Conservation (phyloP, 2,329 filamentous ascomycete species). For the Trichoderma afroharzianum region DNA sequence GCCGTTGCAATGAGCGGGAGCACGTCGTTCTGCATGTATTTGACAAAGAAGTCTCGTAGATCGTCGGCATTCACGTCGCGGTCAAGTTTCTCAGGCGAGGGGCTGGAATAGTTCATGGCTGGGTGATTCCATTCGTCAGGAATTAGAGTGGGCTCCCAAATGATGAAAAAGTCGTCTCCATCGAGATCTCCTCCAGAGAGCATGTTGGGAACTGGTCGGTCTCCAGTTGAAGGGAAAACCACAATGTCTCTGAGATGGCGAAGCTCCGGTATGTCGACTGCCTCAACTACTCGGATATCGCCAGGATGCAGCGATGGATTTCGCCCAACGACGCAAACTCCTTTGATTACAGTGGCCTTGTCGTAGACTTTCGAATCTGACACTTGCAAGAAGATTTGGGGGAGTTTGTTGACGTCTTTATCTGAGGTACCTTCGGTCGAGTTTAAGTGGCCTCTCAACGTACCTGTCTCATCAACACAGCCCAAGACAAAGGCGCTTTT, state of each 20-base stretch:
- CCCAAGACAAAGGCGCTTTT: slow-evolving; percentile 85
- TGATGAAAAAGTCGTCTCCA: slow-evolving; percentile 90
- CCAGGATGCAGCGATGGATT: slow-evolving; percentile 94
- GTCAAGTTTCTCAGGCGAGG: slow-evolving; percentile 52
- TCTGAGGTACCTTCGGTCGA: slow-evolving; percentile 37
- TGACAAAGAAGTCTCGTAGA: slow-evolving; percentile 80
- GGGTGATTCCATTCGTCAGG: slow-evolving; percentile 65
- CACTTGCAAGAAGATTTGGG: slow-evolving; percentile 87
- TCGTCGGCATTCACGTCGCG: slow-evolving; percentile 67
- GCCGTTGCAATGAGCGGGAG: slow-evolving; percentile 76
- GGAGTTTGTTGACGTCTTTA: slow-evolving; percentile 54
- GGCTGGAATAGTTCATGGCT: slow-evolving; percentile 72
- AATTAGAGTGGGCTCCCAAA: slow-evolving; percentile 79
- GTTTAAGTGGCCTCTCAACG: slow-evolving; percentile 67
- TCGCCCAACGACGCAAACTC: slow-evolving; percentile 77
- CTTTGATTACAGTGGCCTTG: slow-evolving; percentile 64
- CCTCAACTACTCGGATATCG: slow-evolving; percentile 82
- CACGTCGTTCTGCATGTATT: slow-evolving; percentile 87
- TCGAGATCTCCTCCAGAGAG: slow-evolving; percentile 94
- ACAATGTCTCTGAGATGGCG: slow-evolving; percentile 79
- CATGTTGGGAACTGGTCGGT: slow-evolving; percentile 86
- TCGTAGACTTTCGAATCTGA: slow-evolving; percentile 52
- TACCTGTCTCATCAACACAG: slow-evolving; percentile 79
- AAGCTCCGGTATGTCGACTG: slow-evolving; percentile 70
- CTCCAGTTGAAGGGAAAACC: slow-evolving; percentile 79